These are phyloP conservation scores for Apiotrichum brassicae DNA, from an alignment of 1,284 basidiomycete species.

Conservation along the genomic window DNA sequence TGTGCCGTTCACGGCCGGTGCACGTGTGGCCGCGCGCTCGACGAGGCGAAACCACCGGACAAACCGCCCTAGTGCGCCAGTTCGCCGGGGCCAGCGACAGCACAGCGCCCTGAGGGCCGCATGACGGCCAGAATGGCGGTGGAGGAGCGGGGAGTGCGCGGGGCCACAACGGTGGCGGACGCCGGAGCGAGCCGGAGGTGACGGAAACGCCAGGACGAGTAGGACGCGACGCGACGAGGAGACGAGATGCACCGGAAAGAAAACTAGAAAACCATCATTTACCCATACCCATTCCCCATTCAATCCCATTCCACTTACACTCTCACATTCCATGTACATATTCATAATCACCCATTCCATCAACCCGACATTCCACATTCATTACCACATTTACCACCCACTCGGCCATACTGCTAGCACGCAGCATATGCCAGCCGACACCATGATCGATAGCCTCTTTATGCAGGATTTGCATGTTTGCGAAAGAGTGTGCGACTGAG, in stretches of 20 bases:
- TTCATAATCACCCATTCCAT: too few relatives aligned
- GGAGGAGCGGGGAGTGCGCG: constrained; percentile 11
- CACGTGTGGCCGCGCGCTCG: constrained; percentile 12
- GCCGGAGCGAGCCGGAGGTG: not conserved
- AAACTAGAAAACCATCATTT: too few relatives aligned
- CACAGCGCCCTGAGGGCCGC: not conserved
- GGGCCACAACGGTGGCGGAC: constrained; percentile 3
- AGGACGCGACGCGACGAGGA: not conserved
- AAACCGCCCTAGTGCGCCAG: not conserved
- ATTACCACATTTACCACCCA: too few relatives aligned
- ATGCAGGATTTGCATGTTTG: too few relatives aligned
- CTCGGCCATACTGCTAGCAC: too few relatives aligned
- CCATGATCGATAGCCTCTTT: too few relatives aligned
- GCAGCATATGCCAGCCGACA: too few relatives aligned
- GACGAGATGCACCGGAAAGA: not conserved
- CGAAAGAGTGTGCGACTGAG: too few relatives aligned
- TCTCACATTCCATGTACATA: too few relatives aligned
- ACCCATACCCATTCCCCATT: not conserved
- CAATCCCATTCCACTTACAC: too few relatives aligned
- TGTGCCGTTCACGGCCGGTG: constrained; percentile 5
- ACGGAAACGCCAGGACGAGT: not conserved
- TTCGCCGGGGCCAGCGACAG: not conserved
- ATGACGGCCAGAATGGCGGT: not conserved
- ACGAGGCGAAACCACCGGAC: constrained; percentile 6
- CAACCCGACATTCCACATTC: too few relatives aligned